Conservation (phyloP, 2,329 filamentous ascomycete species). For the Epichloe sp. region DNA sequence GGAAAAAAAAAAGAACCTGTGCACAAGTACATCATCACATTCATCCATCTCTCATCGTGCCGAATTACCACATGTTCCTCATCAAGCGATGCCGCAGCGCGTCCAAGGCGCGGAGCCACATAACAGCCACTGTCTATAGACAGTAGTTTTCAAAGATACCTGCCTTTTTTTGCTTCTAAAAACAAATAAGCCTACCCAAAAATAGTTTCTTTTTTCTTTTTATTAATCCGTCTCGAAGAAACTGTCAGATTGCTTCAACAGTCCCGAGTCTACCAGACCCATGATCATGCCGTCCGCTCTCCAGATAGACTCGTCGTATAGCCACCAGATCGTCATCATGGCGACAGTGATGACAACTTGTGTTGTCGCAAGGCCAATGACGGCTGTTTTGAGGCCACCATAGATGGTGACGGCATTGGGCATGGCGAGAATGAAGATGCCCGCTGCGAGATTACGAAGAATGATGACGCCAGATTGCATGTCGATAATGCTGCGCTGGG, state of each 20-base stretch:
- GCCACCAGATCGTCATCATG: conserved; percentile 26
- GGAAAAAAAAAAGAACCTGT: not conserved
- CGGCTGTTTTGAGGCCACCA: conserved; percentile 23
- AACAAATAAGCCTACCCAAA: too few species aligned
- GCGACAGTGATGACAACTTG: conserved; percentile 26
- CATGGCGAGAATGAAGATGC: conserved; percentile 29
- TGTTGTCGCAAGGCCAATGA: conserved; percentile 27
- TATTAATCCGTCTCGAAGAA: conserved; percentile 30
- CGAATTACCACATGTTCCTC: not conserved
- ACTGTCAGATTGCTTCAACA: conserved; percentile 28
- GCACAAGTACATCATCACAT: not conserved
- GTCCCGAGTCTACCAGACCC: conserved; percentile 31
- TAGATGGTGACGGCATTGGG: conserved; percentile 23
- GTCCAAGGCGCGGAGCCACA: not conserved
- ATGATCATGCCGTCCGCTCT: conserved; percentile 33
- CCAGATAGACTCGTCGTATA: conserved; percentile 27
- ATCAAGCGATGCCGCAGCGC: not conserved
- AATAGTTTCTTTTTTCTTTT: not conserved
- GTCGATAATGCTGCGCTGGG: conserved; percentile 32
- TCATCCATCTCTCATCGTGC: not conserved
- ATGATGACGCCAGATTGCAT: conserved; percentile 32
- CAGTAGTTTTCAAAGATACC: too few species aligned
- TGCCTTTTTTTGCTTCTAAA: too few species aligned
- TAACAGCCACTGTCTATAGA: not conserved
- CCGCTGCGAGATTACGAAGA: conserved; percentile 27